Evolutionary conservation across 1,284 basidiomycete genomes (phyloP).

Genomic region (Trichosporon coremiiforme): DNA sequence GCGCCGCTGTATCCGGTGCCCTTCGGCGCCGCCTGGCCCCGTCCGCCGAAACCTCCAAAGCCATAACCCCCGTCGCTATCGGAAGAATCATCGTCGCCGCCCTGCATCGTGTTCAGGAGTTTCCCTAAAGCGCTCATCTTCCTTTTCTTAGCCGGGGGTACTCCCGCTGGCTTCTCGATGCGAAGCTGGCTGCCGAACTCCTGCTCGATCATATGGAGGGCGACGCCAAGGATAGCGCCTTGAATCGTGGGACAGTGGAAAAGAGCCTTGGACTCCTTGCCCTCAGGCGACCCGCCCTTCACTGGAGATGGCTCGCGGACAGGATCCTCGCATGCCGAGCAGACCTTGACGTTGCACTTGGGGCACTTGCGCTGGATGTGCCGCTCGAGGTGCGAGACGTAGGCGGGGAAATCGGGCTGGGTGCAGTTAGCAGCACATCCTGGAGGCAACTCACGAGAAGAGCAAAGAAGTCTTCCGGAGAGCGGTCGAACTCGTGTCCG

Average conservation of each 20-base stretch:
- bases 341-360: constrained; percentile 62
- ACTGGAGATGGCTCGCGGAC: neutral
- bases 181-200: constrained; percentile 35
- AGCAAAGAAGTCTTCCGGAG: constrained; percentile 76
- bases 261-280: constrained; percentile 49
- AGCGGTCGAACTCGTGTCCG: constrained; percentile 63
- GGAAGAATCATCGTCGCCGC: constrained; percentile 60
- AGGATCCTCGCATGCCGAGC: constrained; percentile 79
- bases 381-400: constrained; percentile 66
- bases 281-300: neutral
- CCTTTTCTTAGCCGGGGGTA: constrained; percentile 55
- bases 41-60: neutral
- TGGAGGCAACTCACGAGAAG: constrained; percentile 66
- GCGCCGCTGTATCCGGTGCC: constrained; percentile 85
- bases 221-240: constrained; percentile 80
- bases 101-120: constrained; percentile 9
- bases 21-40: constrained; percentile 61
- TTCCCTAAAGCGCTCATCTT: constrained; percentile 24
- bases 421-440: neutral
- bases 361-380: constrained; percentile 67
- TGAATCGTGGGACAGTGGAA: constrained; percentile 83
- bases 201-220: constrained; percentile 61
- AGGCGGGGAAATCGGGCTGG: constrained; percentile 70
- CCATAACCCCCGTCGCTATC: constrained; percentile 56
- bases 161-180: neutral